Percentiles rank a stretch among this genome's conserved stretches.
Evolutionary conservation across 139 green algal genomes (phyloP).

Genomic region (Limnomonas spitsbergensis): DNA sequence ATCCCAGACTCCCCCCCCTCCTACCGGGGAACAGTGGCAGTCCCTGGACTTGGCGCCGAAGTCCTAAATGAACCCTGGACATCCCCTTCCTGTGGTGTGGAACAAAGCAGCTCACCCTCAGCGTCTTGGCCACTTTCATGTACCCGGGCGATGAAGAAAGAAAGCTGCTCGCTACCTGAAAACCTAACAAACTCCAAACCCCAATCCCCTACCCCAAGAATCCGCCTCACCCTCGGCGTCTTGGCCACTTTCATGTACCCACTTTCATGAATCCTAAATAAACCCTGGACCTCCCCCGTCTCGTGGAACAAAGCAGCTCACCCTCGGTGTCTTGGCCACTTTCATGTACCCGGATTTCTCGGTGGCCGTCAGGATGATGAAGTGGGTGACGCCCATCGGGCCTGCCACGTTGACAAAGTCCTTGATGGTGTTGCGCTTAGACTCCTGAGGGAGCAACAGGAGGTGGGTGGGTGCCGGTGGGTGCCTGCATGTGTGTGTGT

Average conservation of each 20-base stretch:
- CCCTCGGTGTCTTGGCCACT: conserved; percentile 32
- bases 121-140: conserved; percentile 60
- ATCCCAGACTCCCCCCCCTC: no score
- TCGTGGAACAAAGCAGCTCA: no score
- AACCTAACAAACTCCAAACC: no score
- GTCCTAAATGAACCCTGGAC: no score
- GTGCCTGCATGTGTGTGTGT: not conserved
- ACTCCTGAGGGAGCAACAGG: conserved; percentile 58
- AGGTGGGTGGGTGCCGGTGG: not conserved
- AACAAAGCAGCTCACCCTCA: not conserved
- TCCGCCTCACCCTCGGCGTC: not conserved
- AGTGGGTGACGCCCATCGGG: conserved; percentile 92
- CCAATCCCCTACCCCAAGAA: no score
- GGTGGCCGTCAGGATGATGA: conserved; percentile 89
- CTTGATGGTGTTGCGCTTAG: conserved; percentile 80
- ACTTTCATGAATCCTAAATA: no score
- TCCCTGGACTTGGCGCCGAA: no score
- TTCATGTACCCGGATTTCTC: conserved; percentile 81
- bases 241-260: conserved; percentile 81
- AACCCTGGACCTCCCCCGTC: no score
- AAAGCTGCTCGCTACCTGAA: no score
- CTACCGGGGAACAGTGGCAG: no score
- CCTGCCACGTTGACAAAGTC: conserved; percentile 96
- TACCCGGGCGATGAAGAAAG: no score
- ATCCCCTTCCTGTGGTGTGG: no score